These are phyloP conservation scores for Moricandia moricandioides DNA, from an alignment of 345 rosid species.

Conservation along the genomic window DNA sequence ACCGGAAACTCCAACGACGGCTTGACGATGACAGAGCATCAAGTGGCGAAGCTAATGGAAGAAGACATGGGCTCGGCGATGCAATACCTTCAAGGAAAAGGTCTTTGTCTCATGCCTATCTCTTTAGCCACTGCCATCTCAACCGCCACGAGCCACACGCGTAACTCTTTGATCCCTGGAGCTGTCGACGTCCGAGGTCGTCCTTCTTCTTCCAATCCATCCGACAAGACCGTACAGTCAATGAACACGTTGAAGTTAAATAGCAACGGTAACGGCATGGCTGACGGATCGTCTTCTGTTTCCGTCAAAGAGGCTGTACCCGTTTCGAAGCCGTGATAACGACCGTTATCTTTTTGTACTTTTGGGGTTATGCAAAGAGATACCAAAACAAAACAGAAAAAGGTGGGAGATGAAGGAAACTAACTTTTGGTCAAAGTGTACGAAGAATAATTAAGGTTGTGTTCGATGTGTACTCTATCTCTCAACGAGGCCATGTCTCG, in stretches of 20 bases:
- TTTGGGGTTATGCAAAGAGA: constrained; percentile 31
- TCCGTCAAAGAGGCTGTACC: constrained; percentile 46
- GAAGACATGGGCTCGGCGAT: constrained; percentile 98
- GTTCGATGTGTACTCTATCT: not conserved
- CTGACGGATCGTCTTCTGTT: constrained; percentile 23
- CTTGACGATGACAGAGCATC: constrained; percentile 61
- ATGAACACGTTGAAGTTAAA: constrained; percentile 33
- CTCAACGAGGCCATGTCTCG: constrained; percentile 40
- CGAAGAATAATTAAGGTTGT: no score
- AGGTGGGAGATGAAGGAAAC: constrained; percentile 24
- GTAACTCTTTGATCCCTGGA: constrained; percentile 42
- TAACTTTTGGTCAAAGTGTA: no score
- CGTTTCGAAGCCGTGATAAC: constrained; percentile 31
- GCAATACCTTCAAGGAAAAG: constrained; percentile 97
- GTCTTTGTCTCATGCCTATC: constrained; percentile 96
- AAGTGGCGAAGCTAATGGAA: constrained; percentile 91
- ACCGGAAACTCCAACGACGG: constrained; percentile 19
- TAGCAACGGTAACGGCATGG: constrained; percentile 39
- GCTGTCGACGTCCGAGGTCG: constrained; percentile 34
- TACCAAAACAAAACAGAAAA: constrained; percentile 16
- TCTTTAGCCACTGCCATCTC: constrained; percentile 91
- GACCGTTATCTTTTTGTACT: not conserved
- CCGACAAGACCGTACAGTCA: constrained; percentile 77
- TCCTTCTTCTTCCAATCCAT: constrained; percentile 69
- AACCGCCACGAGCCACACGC: constrained; percentile 62